Percentiles rank a stretch among this genome's conserved stretches.
Conservation (phyloP, 192 early-diverging fungal species). For the Coemansia sp. region DNA sequence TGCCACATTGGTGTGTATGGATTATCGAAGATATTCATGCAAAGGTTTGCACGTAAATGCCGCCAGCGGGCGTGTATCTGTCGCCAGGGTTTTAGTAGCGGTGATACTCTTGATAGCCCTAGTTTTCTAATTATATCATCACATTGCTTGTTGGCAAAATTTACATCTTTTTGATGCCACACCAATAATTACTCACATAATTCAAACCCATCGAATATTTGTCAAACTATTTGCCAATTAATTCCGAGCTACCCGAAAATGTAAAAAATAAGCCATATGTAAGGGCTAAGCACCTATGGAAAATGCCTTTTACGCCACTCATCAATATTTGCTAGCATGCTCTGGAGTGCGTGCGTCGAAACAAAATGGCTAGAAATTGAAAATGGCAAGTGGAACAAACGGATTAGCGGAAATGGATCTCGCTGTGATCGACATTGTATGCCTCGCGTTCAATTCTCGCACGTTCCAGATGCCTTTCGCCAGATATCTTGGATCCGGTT, state of each 20-base stretch:
- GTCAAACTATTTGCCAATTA: no score
- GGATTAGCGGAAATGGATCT: constrained; percentile 40
- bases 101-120: constrained; percentile 10
- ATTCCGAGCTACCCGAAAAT: no score
- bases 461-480: constrained; percentile 33
- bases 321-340: no score
- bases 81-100: constrained; percentile 12
- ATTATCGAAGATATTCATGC: constrained; percentile 25
- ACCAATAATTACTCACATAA: no score
- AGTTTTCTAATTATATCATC: neutral
- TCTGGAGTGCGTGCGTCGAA: no score
- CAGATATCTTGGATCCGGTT: constrained; percentile 23
- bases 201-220: no score
- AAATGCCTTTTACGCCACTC: no score
- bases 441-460: constrained; percentile 43
- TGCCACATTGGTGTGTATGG: constrained; percentile 21
- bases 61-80: neutral
- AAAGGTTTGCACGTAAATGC: constrained; percentile 17
- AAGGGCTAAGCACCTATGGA: no score
- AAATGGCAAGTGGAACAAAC: no score
- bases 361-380: no score
- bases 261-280: no score
- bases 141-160: no score
- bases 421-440: constrained; percentile 48
- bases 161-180: neutral